Conservation (phyloP, 75 land plant species). For the Larix kaempferi region DNA sequence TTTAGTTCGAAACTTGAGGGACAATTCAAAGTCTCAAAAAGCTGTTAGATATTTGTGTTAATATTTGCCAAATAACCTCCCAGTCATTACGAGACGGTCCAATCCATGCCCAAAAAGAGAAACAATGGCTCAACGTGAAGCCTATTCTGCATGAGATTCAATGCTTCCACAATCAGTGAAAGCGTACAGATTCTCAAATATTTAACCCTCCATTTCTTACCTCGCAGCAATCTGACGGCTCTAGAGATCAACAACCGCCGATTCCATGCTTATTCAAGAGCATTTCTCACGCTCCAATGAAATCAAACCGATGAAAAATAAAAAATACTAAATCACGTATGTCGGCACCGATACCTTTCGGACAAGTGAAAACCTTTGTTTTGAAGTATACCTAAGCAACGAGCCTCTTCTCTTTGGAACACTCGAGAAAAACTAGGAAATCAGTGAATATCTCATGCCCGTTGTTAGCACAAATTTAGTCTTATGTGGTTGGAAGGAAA, state of each 20-base stretch:
- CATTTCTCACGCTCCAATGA: constrained; percentile 51
- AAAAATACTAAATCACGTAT: constrained; percentile 54
- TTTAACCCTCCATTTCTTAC: constrained; percentile 47
- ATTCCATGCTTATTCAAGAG: constrained; percentile 57
- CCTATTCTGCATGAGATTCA: not conserved
- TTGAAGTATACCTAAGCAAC: constrained; percentile 54
- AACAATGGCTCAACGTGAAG: constrained; percentile 3
- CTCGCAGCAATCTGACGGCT: constrained; percentile 45
- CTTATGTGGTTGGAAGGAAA: too few species aligned
- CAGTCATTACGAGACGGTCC: not conserved
- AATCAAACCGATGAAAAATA: constrained; percentile 62
- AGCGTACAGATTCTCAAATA: constrained; percentile 31
- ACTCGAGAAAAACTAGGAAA: constrained; percentile 31
- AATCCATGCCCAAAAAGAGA: not conserved
- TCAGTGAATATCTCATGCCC: too few species aligned
- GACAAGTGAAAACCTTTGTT: constrained; percentile 43
- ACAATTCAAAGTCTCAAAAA: too few species aligned
- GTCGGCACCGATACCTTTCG: constrained; percentile 68
- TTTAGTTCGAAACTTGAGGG: too few species aligned
- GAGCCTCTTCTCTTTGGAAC: constrained; percentile 63
- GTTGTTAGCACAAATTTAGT: too few species aligned
- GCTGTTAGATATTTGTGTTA: too few species aligned
- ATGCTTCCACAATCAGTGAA: constrained; percentile 12
- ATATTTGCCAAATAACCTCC: too few species aligned
- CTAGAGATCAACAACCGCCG: constrained; percentile 77